These are phyloP conservation scores for Aspergillus calidoustus DNA, from an alignment of 2,329 filamentous ascomycete species.

Conservation along the genomic window DNA sequence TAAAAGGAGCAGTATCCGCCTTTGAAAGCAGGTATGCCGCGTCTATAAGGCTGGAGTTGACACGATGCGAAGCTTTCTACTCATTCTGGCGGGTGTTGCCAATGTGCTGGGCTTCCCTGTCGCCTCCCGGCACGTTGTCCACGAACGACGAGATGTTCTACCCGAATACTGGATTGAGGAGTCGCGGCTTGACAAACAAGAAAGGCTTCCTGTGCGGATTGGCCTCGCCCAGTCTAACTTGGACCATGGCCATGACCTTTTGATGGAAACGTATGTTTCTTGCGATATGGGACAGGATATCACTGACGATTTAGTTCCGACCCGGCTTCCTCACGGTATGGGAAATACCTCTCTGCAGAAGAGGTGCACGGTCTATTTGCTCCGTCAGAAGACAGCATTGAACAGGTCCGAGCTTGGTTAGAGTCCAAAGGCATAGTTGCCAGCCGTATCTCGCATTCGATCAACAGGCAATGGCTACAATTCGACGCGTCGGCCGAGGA, in stretches of 20 bases:
- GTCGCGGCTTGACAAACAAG: constrained; percentile 39
- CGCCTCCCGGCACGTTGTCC: constrained; percentile 44
- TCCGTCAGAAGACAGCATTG: constrained; percentile 51
- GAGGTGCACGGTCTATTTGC: constrained; percentile 51
- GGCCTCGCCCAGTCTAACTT: constrained; percentile 53
- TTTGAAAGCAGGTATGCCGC: background rate
- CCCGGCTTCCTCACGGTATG: constrained; percentile 48
- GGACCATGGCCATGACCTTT: constrained; percentile 47
- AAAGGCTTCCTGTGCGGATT: constrained; percentile 52
- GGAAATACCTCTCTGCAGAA: constrained; percentile 49
- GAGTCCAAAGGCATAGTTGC: constrained; percentile 55
- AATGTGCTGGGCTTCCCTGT: constrained; percentile 12
- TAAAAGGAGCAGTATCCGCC: background rate
- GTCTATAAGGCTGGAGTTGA: background rate
- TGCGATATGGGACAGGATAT: background rate
- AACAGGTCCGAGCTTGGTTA: constrained; percentile 60
- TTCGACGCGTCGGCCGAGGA: constrained; percentile 61
- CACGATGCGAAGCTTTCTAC: background rate
- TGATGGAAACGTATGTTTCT: constrained; percentile 22
- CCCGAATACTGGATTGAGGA: constrained; percentile 45
- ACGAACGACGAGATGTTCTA: constrained; percentile 45
- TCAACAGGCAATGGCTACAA: constrained; percentile 58
- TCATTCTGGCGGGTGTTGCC: background rate
- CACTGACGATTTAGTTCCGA: constrained; percentile 37
- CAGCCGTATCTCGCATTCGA: constrained; percentile 55